A percentile compares a stretch with the other conserved stretches of the same genome.
These are phyloP conservation scores for Pleurotus djamor DNA, from an alignment of 768 basidiomycete genomes.

Conservation along the genomic window DNA sequence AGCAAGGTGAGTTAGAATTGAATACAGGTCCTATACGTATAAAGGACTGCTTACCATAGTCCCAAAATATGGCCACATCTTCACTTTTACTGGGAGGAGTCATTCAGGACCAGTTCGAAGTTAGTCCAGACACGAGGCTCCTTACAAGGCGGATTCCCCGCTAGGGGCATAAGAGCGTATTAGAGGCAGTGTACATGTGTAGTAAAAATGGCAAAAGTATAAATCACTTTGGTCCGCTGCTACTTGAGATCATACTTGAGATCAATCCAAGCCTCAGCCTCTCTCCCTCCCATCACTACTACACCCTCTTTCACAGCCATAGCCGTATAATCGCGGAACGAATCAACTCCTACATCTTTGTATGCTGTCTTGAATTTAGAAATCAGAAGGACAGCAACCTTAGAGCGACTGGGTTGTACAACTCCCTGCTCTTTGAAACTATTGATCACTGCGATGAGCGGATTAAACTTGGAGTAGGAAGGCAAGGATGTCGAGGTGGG, in stretches of 20 bases:
- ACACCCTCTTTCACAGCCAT: neutral
- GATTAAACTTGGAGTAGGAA: neutral
- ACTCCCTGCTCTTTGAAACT: neutral
- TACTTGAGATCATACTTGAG: neutral
- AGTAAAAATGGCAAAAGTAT: neutral
- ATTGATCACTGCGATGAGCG: neutral
- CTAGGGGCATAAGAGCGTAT: too few relatives aligned
- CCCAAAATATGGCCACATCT: slow-evolving; percentile 44
- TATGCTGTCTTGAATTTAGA: neutral
- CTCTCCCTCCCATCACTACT: neutral
- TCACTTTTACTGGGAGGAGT: slow-evolving; percentile 1
- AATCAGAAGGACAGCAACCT: neutral
- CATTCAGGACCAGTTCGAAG: neutral
- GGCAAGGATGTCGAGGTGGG: neutral
- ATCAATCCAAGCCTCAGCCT: neutral
- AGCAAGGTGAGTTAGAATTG: too few relatives aligned
- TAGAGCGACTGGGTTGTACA: neutral
- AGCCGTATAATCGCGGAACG: neutral
- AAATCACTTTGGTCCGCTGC: neutral
- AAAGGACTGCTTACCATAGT: slow-evolving; percentile 22
- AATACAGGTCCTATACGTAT: neutral
- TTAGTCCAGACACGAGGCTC: too few relatives aligned
- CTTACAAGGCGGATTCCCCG: too few relatives aligned
- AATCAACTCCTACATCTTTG: neutral
- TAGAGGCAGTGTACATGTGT: too few relatives aligned